These are phyloP conservation scores for Penicillium roqueforti DNA, from an alignment of 495 filamentous ascomycete species.

Conservation along the genomic window DNA sequence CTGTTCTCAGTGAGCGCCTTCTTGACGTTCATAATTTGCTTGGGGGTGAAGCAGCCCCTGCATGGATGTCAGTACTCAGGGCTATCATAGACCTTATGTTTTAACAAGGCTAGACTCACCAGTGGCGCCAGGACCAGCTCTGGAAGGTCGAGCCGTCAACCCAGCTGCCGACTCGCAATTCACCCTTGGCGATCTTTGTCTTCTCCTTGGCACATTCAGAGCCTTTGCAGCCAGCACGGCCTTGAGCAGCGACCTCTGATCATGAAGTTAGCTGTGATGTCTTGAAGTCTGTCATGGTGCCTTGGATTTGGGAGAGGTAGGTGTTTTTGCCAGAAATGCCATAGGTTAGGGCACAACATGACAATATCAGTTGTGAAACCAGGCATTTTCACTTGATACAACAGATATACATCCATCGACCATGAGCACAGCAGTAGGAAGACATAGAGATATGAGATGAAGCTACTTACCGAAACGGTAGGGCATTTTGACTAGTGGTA, in stretches of 20 bases:
- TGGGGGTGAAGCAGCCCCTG: slow-evolving; percentile 80
- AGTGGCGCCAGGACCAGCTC: slow-evolving; percentile 70
- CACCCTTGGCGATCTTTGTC: slow-evolving; percentile 71
- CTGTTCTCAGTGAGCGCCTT: slow-evolving; percentile 7
- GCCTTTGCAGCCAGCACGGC: slow-evolving; percentile 65
- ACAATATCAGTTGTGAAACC: background rate
- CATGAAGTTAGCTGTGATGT: slow-evolving; percentile 13
- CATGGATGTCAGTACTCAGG: background rate
- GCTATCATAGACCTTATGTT: too few relatives aligned
- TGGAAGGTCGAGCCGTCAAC: slow-evolving; percentile 49
- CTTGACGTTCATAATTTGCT: slow-evolving; percentile 48
- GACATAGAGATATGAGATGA: background rate
- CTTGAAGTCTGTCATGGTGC: background rate
- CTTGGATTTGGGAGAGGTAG: background rate
- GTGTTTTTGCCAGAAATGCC: background rate
- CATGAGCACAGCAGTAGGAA: background rate
- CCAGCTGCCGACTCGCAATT: slow-evolving; percentile 66
- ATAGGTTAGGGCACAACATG: background rate
- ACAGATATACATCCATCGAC: background rate
- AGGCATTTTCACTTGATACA: background rate
- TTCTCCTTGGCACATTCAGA: slow-evolving; percentile 58
- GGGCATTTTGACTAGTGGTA: background rate
- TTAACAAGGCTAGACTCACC: too few relatives aligned
- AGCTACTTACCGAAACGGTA: slow-evolving; percentile 7
- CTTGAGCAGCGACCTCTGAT: slow-evolving; percentile 56